Base-by-base conservation (phyloP, 805 yeast genomes). In the Torulaspora quercuum region DNA sequence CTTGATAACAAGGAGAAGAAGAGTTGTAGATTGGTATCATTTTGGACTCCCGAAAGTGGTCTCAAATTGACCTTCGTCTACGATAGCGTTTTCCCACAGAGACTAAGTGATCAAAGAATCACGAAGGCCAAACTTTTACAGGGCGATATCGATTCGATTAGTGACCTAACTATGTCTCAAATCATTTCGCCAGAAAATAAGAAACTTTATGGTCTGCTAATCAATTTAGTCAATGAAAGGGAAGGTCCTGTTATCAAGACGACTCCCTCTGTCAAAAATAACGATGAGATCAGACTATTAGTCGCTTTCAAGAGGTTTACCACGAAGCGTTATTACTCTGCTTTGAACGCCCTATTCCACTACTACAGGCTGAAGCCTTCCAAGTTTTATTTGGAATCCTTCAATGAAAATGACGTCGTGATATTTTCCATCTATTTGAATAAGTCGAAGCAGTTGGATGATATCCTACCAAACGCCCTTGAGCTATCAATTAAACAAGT, bases 171-270 rank as follows among this genome's bases (percentile, higher is more conserved):
- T 6, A 89, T 90, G 66, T 69, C 75, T 59, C 76, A 78, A 44
- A 83, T 83, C 49, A 86, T 92, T 29, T 76, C 95, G 3, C 67
- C 66, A 14, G 86, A 85, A 61, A 90, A 96, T 31, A 87, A 85
- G 63, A 63, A 69, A 39, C 68, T 88, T 31, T 90, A 90, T 63
- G 74, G 82, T 34, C 78, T 77, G 32, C 73, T 90, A 40, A 78
- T 89, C 57, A 61, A 69, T 32, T 75, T 80, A 52, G 88, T 80
- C n/a, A 69, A 73, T 38, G 66, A 68, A 42, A 78, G 90, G 44
- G 80, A 87, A 34, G 97, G 97, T 39, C 97, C 97, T 12, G 94
- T 88, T 17, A 87, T 92, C 54, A 89, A 82, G 64, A 85, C 87
- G 56, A 81, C 79, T 52, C 50, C 51, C 20, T 81, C 90, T 41